Percentiles rank a stretch among this genome's conserved stretches.
Conservation (phyloP, 2,329 filamentous ascomycete species). For the Penicillium griseofulvum region DNA sequence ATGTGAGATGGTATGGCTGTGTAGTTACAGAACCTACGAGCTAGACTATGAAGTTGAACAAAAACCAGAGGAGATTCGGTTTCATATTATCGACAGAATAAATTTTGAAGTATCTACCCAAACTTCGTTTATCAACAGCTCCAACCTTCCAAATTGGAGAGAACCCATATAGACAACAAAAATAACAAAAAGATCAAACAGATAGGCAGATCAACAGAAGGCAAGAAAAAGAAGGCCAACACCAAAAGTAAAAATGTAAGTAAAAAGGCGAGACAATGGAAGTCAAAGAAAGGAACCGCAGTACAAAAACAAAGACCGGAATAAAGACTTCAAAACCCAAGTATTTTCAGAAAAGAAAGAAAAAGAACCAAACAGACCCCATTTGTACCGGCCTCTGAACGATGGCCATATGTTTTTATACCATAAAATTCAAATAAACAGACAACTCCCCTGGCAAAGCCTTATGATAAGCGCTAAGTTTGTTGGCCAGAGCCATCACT, state of each 20-base stretch:
- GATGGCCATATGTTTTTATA: constrained; percentile 22
- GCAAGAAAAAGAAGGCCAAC: constrained; percentile 12
- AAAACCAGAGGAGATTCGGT: not conserved
- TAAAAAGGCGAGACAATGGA: constrained; percentile 5
- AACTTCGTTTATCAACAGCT: constrained; percentile 15
- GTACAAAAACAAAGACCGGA: constrained; percentile 3
- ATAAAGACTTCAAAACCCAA: constrained; percentile 1
- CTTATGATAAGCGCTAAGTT: constrained; percentile 16
- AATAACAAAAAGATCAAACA: not conserved
- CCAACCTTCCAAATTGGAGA: constrained; percentile 4
- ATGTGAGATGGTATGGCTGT: too few species aligned
- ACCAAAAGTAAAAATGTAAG: constrained; percentile 1
- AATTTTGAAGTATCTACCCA: constrained; percentile 14
- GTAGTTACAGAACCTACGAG: too few species aligned
- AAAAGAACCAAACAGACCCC: constrained; percentile 9
- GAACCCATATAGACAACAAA: constrained; percentile 17
- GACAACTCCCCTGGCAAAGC: constrained; percentile 18
- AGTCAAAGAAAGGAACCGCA: not conserved
- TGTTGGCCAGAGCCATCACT: constrained; percentile 26
- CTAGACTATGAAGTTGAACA: not conserved
- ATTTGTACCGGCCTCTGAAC: constrained; percentile 9
- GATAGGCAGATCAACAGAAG: constrained; percentile 8
- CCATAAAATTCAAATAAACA: constrained; percentile 13
- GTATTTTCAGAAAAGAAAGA: constrained; percentile 10
- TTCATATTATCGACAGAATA: not conserved